Conservation (phyloP, 495 filamentous ascomycete species). For the Sphaerosporella brunnea region DNA sequence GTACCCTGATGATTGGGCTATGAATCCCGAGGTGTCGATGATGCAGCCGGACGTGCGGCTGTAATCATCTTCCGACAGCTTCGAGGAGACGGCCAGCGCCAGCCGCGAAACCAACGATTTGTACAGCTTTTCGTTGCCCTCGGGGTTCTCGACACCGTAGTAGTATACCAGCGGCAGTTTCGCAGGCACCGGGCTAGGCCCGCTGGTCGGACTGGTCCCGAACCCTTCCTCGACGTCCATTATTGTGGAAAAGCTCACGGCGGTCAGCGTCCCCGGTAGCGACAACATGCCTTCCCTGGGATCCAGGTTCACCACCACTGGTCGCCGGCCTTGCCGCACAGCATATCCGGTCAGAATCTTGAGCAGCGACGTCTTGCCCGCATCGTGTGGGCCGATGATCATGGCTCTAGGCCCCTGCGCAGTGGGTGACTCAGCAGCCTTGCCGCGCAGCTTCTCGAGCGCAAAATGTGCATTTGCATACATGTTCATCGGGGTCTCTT, state of each 20-base stretch:
- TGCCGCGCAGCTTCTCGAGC: conserved; percentile 47
- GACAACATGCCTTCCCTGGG: conserved; percentile 69
- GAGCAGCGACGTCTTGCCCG: conserved; percentile 69
- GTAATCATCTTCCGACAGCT: conserved; percentile 58
- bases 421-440: conserved; percentile 27
- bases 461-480: conserved; percentile 80
- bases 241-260: conserved; percentile 62
- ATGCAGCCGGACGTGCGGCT: conserved; percentile 46
- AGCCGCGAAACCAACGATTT: conserved; percentile 56
- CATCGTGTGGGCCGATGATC: conserved; percentile 61
- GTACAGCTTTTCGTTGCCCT: conserved; percentile 55
- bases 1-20: conserved; percentile 45
- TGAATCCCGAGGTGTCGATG: conserved; percentile 64
- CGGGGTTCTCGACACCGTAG: conserved; percentile 56
- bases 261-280: conserved; percentile 70
- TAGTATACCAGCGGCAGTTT: conserved; percentile 89
- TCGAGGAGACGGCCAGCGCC: conserved; percentile 58
- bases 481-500: conserved; percentile 67
- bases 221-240: conserved; percentile 84
- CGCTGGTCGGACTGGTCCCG: conserved; percentile 78
- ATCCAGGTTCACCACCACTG: conserved; percentile 72
- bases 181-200: conserved; percentile 69
- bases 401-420: conserved; percentile 58
- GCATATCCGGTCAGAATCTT: conserved; percentile 72
- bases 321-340: conserved; percentile 54